Percentiles rank a stretch among this genome's conserved stretches.
Evolutionary conservation across 805 yeast species (phyloP).

Genomic region (Wickerhamomyces rabaulensis): DNA sequence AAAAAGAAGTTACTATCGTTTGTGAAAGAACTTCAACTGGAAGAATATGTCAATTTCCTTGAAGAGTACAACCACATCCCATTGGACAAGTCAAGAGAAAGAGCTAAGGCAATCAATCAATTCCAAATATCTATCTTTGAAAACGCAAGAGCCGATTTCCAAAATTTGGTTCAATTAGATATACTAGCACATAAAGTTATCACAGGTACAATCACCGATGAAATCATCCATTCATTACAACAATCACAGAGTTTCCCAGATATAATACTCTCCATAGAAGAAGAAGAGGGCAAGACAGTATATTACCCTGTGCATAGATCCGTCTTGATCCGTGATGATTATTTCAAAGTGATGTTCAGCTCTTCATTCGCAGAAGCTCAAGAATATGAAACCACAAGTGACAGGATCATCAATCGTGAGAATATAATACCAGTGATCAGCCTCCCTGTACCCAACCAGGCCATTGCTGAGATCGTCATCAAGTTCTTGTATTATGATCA

Average conservation of each 20-base stretch:
- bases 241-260: constrained; percentile 38
- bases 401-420: constrained; percentile 9
- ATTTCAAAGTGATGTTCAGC: constrained; percentile 57
- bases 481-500: constrained; percentile 58
- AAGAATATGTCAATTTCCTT: constrained; percentile 33
- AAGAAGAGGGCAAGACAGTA: constrained; percentile 17
- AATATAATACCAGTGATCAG: constrained; percentile 26
- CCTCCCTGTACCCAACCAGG: constrained; percentile 25
- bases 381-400: constrained; percentile 9
- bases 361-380: constrained; percentile 40
- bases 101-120: constrained; percentile 28
- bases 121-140: constrained; percentile 16
- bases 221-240: constrained; percentile 10
- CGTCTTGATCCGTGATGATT: constrained; percentile 55
- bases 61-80: constrained; percentile 20
- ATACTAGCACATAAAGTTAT: constrained; percentile 16
- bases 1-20: constrained; percentile 24
- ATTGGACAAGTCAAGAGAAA: constrained; percentile 25
- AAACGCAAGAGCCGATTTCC: constrained; percentile 18
- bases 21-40: constrained; percentile 30
- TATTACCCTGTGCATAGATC: constrained; percentile 64
- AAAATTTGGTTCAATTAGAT: constrained; percentile 10
- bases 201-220: constrained; percentile 3
- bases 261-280: constrained; percentile 36
- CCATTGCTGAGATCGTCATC: constrained; percentile 46